Percentiles rank a stretch among this genome's conserved stretches.
phyloP scores from a whole-genome alignment of 345 rosid genomes.

The Arabidopsis arenosa region DNA sequence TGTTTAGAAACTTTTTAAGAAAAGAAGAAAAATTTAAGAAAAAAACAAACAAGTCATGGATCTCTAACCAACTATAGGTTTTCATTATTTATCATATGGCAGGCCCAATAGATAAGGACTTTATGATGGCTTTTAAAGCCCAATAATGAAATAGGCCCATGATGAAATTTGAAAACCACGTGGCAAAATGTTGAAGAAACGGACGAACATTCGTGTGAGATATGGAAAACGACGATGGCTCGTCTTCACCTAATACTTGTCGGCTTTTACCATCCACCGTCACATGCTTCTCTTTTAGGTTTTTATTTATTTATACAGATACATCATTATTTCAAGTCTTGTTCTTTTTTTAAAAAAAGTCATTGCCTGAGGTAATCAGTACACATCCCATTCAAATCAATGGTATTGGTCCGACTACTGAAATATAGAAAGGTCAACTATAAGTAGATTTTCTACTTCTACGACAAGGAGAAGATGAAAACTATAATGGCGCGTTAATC shows the following conservation, averaged over 20 bases:
- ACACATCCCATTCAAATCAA: slow-evolving; percentile 30
- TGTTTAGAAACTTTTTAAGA: no score
- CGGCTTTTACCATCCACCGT: slow-evolving; percentile 41
- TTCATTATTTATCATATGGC: slow-evolving; percentile 18
- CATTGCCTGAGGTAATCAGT: slow-evolving; percentile 46
- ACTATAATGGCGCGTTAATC: slow-evolving; percentile 8
- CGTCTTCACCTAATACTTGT: slow-evolving; percentile 46
- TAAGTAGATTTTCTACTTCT: slow-evolving; percentile 26
- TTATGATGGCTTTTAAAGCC: not conserved
- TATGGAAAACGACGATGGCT: slow-evolving; percentile 43
- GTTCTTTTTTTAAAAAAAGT: not conserved
- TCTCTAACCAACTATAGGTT: no score
- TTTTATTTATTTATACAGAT: not conserved
- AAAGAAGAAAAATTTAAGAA: no score
- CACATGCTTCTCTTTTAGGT: slow-evolving; percentile 39
- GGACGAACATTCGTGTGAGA: slow-evolving; percentile 48
- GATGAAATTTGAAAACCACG: not conserved
- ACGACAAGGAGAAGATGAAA: not conserved
- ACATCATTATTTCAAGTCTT: not conserved
- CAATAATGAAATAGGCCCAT: slow-evolving; percentile 19
- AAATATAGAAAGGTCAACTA: slow-evolving; percentile 33
- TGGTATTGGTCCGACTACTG: slow-evolving; percentile 11
- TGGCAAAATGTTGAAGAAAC: slow-evolving; percentile 31
- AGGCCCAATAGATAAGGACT: not conserved
- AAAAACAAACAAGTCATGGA: no score